A percentile compares a stretch with the other conserved stretches of the same genome.
These are phyloP conservation scores for Pugionium cornutum DNA, from an alignment of 345 rosid species.

Conservation along the genomic window DNA sequence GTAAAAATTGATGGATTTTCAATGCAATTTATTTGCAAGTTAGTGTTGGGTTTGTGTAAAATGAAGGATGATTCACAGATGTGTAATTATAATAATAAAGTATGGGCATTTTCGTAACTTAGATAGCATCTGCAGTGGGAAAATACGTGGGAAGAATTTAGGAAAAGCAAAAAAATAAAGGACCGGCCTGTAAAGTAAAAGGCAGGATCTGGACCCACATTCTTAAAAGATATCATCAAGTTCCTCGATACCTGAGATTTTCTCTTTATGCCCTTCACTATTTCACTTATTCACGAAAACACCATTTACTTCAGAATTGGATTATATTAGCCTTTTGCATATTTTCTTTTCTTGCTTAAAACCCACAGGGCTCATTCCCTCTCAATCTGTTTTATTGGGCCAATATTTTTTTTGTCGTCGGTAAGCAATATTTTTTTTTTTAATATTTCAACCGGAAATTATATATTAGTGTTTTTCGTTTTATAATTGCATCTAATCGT, in stretches of 20 bases:
- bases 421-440: no score
- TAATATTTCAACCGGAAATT: no score
- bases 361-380: no score
- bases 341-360: no score
- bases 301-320: not conserved
- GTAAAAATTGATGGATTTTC: no score
- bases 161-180: slow-evolving; percentile 38
- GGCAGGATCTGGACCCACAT: slow-evolving; percentile 30
- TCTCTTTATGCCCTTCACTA: not conserved
- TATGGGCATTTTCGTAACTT: slow-evolving; percentile 24
- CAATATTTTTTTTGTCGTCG: no score
- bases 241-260: slow-evolving; percentile 32
- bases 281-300: slow-evolving; percentile 17
- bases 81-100: not conserved
- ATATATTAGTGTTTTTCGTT: no score
- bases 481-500: no score
- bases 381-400: no score
- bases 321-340: no score
- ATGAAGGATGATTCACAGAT: not conserved
- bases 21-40: no score
- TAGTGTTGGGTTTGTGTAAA: not conserved
- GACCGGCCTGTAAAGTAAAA: slow-evolving; percentile 40
- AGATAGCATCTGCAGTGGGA: slow-evolving; percentile 7
- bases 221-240: slow-evolving; percentile 31
- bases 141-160: slow-evolving; percentile 38